Conservation (phyloP, 2,329 filamentous ascomycete species). For the Neofusicoccum sp. region DNA sequence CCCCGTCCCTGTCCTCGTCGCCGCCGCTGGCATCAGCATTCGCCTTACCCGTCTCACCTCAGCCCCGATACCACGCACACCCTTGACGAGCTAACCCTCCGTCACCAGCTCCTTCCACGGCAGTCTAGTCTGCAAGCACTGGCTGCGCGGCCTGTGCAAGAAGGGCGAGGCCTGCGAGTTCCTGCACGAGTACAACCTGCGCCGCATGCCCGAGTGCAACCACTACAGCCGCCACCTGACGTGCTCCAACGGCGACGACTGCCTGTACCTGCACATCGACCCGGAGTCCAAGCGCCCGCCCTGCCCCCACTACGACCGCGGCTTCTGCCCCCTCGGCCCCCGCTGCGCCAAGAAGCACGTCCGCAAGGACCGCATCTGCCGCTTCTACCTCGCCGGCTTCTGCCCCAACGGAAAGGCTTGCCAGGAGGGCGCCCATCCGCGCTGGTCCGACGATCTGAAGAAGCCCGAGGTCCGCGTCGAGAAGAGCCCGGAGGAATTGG, state of each 20-base stretch:
- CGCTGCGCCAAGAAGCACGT: slow-evolving; percentile 88
- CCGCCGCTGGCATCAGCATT: neutral
- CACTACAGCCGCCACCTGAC: slow-evolving; percentile 93
- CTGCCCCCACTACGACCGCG: slow-evolving; percentile 85
- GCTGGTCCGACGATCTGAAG: slow-evolving; percentile 69
- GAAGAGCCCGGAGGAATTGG: slow-evolving; percentile 72
- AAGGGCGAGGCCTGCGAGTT: slow-evolving; percentile 98
- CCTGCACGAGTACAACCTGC: slow-evolving; percentile 96
- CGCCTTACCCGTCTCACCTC: slow-evolving; percentile 26
- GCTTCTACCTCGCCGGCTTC: slow-evolving; percentile 89
- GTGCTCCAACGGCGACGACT: slow-evolving; percentile 96
- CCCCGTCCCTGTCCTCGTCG: too few species aligned
- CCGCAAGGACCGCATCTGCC: slow-evolving; percentile 71
- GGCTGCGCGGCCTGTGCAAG: slow-evolving; percentile 95
- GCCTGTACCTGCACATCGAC: slow-evolving; percentile 88
- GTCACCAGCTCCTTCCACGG: slow-evolving; percentile 26
- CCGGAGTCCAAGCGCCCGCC: slow-evolving; percentile 66
- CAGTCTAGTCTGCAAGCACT: slow-evolving; percentile 94
- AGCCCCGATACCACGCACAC: slow-evolving; percentile 26
- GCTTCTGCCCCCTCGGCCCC: slow-evolving; percentile 91
- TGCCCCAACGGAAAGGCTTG: slow-evolving; percentile 83
- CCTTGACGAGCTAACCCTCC: slow-evolving; percentile 32
- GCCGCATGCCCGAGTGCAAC: slow-evolving; percentile 98
- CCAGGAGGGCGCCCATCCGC: slow-evolving; percentile 78
- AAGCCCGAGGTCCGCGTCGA: slow-evolving; percentile 65